phyloP scores from a whole-genome alignment of 139 green algal genomes.

The Trebouxia sp. region DNA sequence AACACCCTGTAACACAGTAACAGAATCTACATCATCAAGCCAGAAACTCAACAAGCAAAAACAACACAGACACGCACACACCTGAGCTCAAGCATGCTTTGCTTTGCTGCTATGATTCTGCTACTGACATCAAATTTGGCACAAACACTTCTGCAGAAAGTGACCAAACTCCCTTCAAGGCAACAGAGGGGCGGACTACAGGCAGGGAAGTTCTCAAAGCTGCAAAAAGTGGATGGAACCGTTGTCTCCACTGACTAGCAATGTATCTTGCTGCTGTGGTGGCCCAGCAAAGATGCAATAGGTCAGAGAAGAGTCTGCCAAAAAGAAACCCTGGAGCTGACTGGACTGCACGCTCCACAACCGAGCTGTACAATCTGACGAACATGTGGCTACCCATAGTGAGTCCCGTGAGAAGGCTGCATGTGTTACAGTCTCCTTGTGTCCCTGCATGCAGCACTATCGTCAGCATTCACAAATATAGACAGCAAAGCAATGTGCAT shows the following conservation, averaged over 20 bases:
- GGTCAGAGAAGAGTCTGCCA: slow-evolving; percentile 57
- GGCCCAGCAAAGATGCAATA: slow-evolving; percentile 43
- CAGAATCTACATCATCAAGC: too few species aligned
- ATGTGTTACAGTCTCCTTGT: slow-evolving; percentile 47
- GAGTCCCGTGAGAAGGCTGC: slow-evolving; percentile 49
- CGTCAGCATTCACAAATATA: too few species aligned
- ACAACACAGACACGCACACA: too few species aligned
- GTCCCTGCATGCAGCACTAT: slow-evolving; percentile 35
- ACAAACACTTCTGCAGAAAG: neutral
- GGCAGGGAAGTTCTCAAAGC: neutral
- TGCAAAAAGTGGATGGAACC: slow-evolving; percentile 75
- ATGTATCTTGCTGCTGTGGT: slow-evolving; percentile 34
- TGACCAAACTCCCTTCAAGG: too few species aligned
- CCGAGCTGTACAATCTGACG: slow-evolving; percentile 53
- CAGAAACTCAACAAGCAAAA: too few species aligned
- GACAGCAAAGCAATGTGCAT: neutral
- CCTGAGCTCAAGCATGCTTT: too few species aligned
- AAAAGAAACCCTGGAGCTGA: slow-evolving; percentile 57
- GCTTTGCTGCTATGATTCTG: too few species aligned
- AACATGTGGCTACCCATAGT: slow-evolving; percentile 41
- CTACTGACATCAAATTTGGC: too few species aligned
- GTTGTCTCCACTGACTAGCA: slow-evolving; percentile 60
- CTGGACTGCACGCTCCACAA: slow-evolving; percentile 48
- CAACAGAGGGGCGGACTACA: neutral
- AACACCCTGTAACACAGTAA: too few species aligned